These are phyloP conservation scores for Trapa bicornis DNA, from an alignment of 345 rosid genomes.

Conservation along the genomic window DNA sequence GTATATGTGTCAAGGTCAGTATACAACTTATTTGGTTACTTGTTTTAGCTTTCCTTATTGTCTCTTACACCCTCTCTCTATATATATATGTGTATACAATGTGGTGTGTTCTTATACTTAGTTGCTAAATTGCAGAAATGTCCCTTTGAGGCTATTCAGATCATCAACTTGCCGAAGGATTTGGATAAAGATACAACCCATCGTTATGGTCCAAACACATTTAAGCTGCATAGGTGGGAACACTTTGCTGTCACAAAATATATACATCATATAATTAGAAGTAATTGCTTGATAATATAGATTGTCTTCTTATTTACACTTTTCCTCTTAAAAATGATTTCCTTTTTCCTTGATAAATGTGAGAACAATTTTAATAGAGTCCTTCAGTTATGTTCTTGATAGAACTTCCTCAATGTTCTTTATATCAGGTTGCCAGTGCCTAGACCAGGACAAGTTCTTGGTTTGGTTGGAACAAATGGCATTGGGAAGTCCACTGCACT, in stretches of 20 bases:
- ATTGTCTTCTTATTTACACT: not conserved
- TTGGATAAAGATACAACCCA: slow-evolving; percentile 92
- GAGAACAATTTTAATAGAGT: too few relatives aligned
- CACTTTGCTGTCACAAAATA: not conserved
- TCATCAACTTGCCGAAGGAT: slow-evolving; percentile 91
- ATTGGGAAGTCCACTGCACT: slow-evolving; percentile 98
- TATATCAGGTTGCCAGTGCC: slow-evolving; percentile 84
- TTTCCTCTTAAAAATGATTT: too few relatives aligned
- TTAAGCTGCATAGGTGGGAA: slow-evolving; percentile 75
- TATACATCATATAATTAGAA: not conserved
- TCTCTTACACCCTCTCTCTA: not conserved
- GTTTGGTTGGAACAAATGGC: slow-evolving; percentile 98
- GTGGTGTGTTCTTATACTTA: too few relatives aligned
- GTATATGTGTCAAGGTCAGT: slow-evolving; percentile 93
- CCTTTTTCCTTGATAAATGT: not conserved
- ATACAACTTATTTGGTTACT: too few relatives aligned
- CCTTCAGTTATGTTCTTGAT: slow-evolving; percentile 14
- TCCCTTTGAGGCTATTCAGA: slow-evolving; percentile 95
- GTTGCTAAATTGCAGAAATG: slow-evolving; percentile 54
- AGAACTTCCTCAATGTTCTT: not conserved
- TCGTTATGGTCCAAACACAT: slow-evolving; percentile 93
- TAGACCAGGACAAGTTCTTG: slow-evolving; percentile 97
- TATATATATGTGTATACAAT: too few relatives aligned
- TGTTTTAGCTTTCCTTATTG: not conserved
- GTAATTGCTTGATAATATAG: too few relatives aligned